Conservation (phyloP, 371 early-diverging fungal genomes). For the Saksenaea vasiformis region DNA sequence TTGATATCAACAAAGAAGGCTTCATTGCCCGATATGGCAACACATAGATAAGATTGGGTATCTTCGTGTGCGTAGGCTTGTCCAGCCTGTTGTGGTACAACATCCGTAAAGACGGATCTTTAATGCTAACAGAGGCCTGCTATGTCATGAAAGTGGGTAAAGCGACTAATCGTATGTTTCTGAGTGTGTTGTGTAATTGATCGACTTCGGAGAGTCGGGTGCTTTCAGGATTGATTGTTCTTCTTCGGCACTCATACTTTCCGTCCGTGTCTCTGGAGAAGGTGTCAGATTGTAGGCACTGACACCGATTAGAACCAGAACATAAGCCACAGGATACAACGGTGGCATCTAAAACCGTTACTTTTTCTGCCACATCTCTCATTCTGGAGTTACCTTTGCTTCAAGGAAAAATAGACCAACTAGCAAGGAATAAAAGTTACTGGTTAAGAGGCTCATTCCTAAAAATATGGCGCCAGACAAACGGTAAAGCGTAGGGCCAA, state of each 20-base stretch:
- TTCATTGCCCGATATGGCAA: no score
- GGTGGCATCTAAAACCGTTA: conserved; percentile 26
- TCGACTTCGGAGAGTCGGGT: no score
- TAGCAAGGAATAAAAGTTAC: conserved; percentile 46
- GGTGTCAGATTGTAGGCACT: conserved; percentile 30
- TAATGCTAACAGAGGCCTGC: no score
- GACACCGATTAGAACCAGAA: conserved; percentile 32
- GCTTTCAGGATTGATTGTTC: not conserved
- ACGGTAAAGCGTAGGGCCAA: conserved; percentile 41
- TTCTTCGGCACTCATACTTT: not conserved
- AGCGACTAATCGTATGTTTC: no score
- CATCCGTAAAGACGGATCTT: no score
- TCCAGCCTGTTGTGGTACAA: no score
- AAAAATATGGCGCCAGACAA: conserved; percentile 45
- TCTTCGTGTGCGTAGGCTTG: no score
- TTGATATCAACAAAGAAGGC: no score
- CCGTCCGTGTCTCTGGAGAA: conserved; percentile 15
- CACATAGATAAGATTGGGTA: no score
- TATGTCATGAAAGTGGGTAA: no score
- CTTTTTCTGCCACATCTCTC: not conserved
- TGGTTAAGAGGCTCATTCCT: conserved; percentile 44
- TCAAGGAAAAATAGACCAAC: conserved; percentile 39
- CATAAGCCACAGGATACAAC: conserved; percentile 43
- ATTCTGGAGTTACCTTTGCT: conserved; percentile 27
- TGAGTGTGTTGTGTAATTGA: no score